A percentile compares a stretch with the other conserved stretches of the same genome.
Conservation (phyloP, 148 eudicot species). For the Persicaria tinctoria region DNA sequence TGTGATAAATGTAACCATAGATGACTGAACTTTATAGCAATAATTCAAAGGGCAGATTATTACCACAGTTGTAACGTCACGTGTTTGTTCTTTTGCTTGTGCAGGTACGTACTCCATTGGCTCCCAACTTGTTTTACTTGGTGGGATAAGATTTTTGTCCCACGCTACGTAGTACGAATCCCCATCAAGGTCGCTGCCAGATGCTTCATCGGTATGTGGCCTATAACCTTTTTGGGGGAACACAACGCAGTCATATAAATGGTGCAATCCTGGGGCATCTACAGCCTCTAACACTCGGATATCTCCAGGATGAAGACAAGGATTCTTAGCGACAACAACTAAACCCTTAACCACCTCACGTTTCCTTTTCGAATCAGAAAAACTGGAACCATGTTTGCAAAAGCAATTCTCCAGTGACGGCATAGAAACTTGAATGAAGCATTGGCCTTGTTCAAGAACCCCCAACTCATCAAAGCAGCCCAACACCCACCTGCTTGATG, state of each 20-base stretch:
- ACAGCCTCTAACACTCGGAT: constrained; percentile 76
- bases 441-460: constrained; percentile 75
- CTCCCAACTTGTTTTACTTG: constrained; percentile 62
- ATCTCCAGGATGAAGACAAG: constrained; percentile 97
- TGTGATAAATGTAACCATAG: too few species aligned
- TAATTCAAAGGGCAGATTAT: constrained; percentile 6
- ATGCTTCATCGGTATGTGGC: constrained; percentile 86
- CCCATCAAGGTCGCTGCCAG: constrained; percentile 95
- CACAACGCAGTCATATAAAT: constrained; percentile 72
- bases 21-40: neutral
- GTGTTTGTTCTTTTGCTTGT: constrained; percentile 29
- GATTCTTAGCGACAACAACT: constrained; percentile 76
- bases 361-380: constrained; percentile 38
- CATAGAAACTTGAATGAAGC: constrained; percentile 68
- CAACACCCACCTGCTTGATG: constrained; percentile 76
- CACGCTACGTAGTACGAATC: constrained; percentile 87
- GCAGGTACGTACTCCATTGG: constrained; percentile 84
- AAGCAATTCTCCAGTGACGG: constrained; percentile 67
- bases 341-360: constrained; percentile 47
- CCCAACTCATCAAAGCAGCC: constrained; percentile 84
- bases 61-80: constrained; percentile 50
- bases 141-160: constrained; percentile 79
- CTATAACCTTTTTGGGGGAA: constrained; percentile 91
- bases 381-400: constrained; percentile 55
- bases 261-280: constrained; percentile 53